These are phyloP conservation scores for Apiospora aurea DNA, from an alignment of 2,329 filamentous ascomycete species.

Conservation along the genomic window DNA sequence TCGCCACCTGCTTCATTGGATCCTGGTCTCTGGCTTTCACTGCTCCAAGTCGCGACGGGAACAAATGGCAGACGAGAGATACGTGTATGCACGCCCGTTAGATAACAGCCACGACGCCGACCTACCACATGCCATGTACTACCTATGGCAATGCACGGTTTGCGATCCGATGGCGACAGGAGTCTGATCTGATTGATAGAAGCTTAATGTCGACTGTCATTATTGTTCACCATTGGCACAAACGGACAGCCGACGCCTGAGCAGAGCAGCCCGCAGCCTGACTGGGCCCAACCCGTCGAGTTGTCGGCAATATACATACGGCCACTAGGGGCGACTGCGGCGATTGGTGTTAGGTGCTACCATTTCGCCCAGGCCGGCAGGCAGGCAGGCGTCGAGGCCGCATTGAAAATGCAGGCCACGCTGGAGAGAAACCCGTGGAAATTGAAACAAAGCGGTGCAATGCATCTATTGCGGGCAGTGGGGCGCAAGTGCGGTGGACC, in stretches of 20 bases:
- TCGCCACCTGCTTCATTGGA: not conserved
- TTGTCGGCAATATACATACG: not conserved
- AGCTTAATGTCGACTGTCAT: not conserved
- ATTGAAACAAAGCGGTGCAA: constrained; percentile 21
- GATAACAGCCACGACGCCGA: not conserved
- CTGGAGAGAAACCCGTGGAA: constrained; percentile 15
- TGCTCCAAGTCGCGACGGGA: not conserved
- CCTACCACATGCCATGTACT: not conserved
- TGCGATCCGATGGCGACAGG: not conserved
- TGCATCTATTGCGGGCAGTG: constrained; percentile 17
- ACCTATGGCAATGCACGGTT: not conserved
- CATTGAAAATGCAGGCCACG: constrained; percentile 18
- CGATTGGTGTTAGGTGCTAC: not conserved
- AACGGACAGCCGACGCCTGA: constrained; percentile 6
- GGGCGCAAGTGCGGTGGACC: constrained; percentile 13
- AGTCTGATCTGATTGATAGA: not conserved
- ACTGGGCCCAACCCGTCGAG: constrained; percentile 8
- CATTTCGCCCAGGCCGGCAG: not conserved
- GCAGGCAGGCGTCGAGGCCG: not conserved
- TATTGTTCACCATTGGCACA: not conserved
- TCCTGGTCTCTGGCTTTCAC: not conserved
- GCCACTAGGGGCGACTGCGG: not conserved
- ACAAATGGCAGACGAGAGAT: not conserved
- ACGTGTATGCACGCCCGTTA: not conserved
- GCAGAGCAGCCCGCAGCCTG: not conserved